Evolutionary conservation across 805 yeast genomes (phyloP).

Genomic region (Yarrowia bubula): DNA sequence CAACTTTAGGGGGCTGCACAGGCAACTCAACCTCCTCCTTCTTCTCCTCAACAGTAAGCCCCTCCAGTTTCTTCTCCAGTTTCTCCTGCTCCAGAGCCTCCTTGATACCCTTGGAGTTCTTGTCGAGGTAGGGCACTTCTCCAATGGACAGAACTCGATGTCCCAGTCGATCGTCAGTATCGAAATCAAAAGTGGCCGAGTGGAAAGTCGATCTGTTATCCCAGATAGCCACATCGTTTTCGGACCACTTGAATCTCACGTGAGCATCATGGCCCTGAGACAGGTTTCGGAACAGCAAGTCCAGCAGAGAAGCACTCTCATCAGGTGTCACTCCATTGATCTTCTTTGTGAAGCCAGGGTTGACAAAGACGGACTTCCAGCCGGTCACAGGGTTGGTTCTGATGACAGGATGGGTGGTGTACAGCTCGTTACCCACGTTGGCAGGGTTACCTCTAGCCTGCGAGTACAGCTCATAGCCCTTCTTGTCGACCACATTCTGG

Average conservation of each 20-base stretch:
- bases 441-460: background rate
- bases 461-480: background rate
- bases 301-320: constrained; percentile 58
- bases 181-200: constrained; percentile 50
- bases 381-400: constrained; percentile 52
- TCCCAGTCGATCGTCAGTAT: constrained; percentile 28
- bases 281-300: constrained; percentile 51
- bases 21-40: background rate
- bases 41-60: background rate
- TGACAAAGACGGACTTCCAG: constrained; percentile 47
- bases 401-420: constrained; percentile 51
- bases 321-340: constrained; percentile 67
- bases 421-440: constrained; percentile 48
- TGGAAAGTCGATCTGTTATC: constrained; percentile 52
- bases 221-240: constrained; percentile 53
- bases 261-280: constrained; percentile 49
- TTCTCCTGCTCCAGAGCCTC: constrained; percentile 25
- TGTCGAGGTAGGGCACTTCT: constrained; percentile 7
- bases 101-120: background rate
- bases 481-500: background rate
- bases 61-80: constrained; percentile 28
- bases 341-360: constrained; percentile 50
- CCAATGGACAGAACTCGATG: constrained; percentile 14
- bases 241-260: constrained; percentile 52
- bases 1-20: background rate